A percentile compares a stretch with the other conserved stretches of the same genome.
Conservation (phyloP, 495 filamentous ascomycete species). For the Gamarada debralockiae region DNA sequence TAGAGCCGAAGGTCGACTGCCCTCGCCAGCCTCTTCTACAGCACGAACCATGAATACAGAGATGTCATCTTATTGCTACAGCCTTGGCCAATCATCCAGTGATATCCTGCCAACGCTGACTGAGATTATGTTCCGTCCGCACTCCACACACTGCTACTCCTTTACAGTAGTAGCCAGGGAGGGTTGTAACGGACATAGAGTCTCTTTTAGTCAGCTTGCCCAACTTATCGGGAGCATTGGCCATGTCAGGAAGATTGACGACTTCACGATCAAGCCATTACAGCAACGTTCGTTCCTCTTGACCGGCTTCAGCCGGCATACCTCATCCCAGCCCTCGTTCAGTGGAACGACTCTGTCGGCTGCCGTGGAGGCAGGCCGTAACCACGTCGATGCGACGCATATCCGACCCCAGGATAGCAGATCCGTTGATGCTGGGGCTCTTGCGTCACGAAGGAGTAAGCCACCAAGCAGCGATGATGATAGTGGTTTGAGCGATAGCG, state of each 20-base stretch:
- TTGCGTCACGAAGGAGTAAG: conserved; percentile 6
- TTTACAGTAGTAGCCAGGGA: conserved; percentile 50
- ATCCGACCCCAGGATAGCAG: conserved; percentile 7
- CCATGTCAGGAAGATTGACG: conserved; percentile 14
- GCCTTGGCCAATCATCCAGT: conserved; percentile 9
- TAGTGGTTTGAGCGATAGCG: conserved; percentile 15
- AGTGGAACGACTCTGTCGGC: conserved; percentile 10
- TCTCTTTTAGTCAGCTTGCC: conserved; percentile 22
- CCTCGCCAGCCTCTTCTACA: neutral
- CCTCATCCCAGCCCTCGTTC: conserved; percentile 16
- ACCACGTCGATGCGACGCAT: conserved; percentile 9
- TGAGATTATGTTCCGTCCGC: conserved; percentile 9
- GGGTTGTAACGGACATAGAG: conserved; percentile 44
- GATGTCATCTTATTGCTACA: conserved; percentile 3
- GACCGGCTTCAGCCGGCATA: conserved; percentile 17
- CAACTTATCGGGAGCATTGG: conserved; percentile 13
- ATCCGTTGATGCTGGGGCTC: conserved; percentile 12
- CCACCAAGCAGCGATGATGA: conserved; percentile 10
- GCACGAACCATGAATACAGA: conserved; percentile 1
- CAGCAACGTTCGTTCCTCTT: conserved; percentile 19
- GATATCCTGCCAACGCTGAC: neutral
- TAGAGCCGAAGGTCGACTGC: conserved; percentile 1
- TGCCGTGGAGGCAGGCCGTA: conserved; percentile 8
- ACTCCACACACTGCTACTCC: conserved; percentile 25
- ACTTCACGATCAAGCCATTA: conserved; percentile 15